A percentile compares a stretch with the other conserved stretches of the same genome.
Evolutionary conservation across 2,329 filamentous ascomycete genomes (phyloP).

Genomic region (Onygenales sp.): DNA sequence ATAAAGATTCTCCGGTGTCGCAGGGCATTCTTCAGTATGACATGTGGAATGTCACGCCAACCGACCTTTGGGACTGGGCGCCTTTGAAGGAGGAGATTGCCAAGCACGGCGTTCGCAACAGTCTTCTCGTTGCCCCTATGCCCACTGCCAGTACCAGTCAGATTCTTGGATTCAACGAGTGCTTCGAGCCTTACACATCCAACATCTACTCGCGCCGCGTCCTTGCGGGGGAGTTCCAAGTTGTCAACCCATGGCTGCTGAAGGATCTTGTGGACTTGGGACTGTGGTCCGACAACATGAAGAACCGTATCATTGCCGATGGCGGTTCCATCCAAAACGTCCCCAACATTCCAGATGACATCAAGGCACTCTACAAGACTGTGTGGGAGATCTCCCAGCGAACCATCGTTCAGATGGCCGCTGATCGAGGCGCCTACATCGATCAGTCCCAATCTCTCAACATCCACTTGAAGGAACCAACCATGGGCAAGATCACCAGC

Average conservation of each 20-base stretch:
- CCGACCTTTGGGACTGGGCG: conserved; percentile 94
- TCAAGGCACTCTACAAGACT: conserved; percentile 98
- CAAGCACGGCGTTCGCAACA: conserved; percentile 90
- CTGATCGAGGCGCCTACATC: conserved; percentile 95
- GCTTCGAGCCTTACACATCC: conserved; percentile 98
- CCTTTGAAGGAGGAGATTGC: conserved; percentile 82
- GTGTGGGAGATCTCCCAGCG: conserved; percentile 99
- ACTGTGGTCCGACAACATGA: conserved; percentile 99
- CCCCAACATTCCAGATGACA: conserved; percentile 88
- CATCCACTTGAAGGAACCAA: conserved; percentile 98
- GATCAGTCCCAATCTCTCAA: conserved; percentile 98
- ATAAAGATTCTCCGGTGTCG: conserved; percentile 86
- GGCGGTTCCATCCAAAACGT: conserved; percentile 95
- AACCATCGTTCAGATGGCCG: conserved; percentile 92
- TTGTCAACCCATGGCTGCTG: conserved; percentile 97
- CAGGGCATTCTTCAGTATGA: conserved; percentile 96
- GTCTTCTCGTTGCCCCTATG: conserved; percentile 90
- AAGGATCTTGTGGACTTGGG: conserved; percentile 98
- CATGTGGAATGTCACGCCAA: conserved; percentile 94
- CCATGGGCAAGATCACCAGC: conserved; percentile 99
- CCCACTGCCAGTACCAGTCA: conserved; percentile 95
- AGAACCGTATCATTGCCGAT: conserved; percentile 98
- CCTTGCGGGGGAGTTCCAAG: conserved; percentile 95
- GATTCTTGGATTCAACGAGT: conserved; percentile 98
- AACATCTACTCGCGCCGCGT: conserved; percentile 99